Base-by-base conservation (phyloP, 228 moss, liverwort and hornwort genomes). In the Sphagnum magellanicum region DNA sequence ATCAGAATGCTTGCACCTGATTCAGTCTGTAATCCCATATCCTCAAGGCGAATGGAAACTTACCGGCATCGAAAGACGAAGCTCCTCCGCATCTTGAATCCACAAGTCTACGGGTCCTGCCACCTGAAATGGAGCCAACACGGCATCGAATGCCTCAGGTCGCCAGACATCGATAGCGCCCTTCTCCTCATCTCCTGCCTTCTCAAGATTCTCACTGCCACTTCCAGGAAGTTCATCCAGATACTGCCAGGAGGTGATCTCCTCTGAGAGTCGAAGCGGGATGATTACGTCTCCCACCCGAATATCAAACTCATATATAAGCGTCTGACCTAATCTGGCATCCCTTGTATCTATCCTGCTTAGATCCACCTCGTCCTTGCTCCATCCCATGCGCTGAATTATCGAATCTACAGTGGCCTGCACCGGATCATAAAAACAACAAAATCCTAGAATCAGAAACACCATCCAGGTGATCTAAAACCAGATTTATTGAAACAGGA, bases 11-110 rank as follows among this genome's bases (percentile, higher is more conserved):
- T 32, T 32, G 32, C 32, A 32, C 32, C 32, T 32, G 32, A 32
- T 32, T 32, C 32, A 32, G 32, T 32, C 32, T 32, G 32, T 32
- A 32, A 32, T 32, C 32, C 32, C 32, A 1, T 32, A 32, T 32
- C 32, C 1, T 32, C 32, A 32, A 1, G 1, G 32, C 32, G 32
- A 32, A 32, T 32, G 32, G 32, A 32, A 32, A 32, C 32, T 81
- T 80, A 93, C 93, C 64, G 94, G 94, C 89, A 94, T 84, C 59
- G 94, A 81, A 79, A 94, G 84, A 63, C 91, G 89, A 69, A 94
- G 74, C 66, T 91, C 88, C 63, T 90, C 82, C 47, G 91, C 87
- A 76, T 91, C 91, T 77, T 88, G 86, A 74, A 94, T 90, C 94
- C 88, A 94, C 60, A 91, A 77, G 72, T 94, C 91, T 58, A 91